Percentiles rank a stretch among this genome's conserved stretches.
These are phyloP conservation scores for Brassica hybrid DNA, from an alignment of 441 rosid species.

Conservation along the genomic window DNA sequence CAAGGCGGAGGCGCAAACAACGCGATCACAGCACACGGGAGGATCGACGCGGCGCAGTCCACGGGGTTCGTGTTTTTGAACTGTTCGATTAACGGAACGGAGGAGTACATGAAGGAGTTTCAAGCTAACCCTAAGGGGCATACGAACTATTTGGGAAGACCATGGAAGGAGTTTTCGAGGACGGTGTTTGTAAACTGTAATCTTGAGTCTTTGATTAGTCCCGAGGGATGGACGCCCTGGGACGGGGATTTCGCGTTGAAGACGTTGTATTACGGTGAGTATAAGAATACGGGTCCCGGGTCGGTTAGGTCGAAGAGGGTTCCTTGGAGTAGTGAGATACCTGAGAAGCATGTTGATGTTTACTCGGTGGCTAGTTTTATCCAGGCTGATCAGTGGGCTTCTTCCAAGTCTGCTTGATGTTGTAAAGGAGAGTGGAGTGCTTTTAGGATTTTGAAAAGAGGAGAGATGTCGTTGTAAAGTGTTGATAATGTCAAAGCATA, in stretches of 20 bases:
- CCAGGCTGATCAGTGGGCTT: conserved; percentile 86
- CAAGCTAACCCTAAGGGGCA: conserved; percentile 63
- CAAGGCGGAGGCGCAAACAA: conserved; percentile 69
- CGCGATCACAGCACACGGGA: conserved; percentile 85
- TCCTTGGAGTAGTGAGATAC: conserved; percentile 79
- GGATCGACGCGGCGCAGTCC: conserved; percentile 84
- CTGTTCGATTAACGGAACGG: conserved; percentile 79
- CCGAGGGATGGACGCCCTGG: conserved; percentile 88
- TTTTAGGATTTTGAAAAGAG: background rate
- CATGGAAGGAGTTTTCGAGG: conserved; percentile 94
- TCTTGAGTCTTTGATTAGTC: conserved; percentile 58
- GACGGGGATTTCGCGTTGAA: conserved; percentile 64
- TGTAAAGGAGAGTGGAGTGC: conserved; percentile 13
- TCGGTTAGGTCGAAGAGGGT: conserved; percentile 59
- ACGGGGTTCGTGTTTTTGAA: conserved; percentile 79
- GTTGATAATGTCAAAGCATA: background rate
- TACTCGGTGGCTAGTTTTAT: conserved; percentile 83
- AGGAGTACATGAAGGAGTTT: conserved; percentile 67
- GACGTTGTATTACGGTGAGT: conserved; percentile 88
- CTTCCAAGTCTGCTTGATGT: conserved; percentile 55
- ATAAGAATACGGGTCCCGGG: conserved; percentile 68
- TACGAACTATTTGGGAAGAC: conserved; percentile 76
- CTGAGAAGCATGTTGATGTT: conserved; percentile 54
- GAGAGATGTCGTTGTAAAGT: conserved; percentile 26
- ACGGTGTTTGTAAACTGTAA: conserved; percentile 63